Evolutionary conservation across 1,284 basidiomycete genomes (phyloP).

Genomic region (Rhizoctonia solani): DNA sequence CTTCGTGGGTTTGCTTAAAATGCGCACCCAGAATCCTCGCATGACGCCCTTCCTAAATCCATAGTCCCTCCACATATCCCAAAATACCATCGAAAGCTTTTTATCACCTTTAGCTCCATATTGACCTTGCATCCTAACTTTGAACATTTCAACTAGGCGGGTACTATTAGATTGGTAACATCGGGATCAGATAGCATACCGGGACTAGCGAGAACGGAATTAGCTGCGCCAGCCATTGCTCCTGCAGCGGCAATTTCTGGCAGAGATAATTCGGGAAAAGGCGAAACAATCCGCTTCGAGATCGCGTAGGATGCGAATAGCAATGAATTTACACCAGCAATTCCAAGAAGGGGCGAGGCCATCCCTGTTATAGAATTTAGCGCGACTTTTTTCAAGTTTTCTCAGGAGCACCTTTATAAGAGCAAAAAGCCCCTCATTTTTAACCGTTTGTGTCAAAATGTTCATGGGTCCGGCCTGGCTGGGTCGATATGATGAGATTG

Average conservation of each 20-base stretch:
- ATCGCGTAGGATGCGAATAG: conserved; percentile 89
- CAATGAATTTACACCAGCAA: conserved; percentile 94
- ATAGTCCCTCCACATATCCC: conserved; percentile 83
- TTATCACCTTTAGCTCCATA: conserved; percentile 79
- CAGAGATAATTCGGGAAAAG: conserved; percentile 80
- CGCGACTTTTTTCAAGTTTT: conserved; percentile 28
- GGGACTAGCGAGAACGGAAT: conserved; percentile 86
- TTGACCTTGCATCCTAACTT: conserved; percentile 97
- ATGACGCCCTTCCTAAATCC: conserved; percentile 88
- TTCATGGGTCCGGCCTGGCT: conserved; percentile 89
- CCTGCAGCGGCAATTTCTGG: conserved; percentile 84
- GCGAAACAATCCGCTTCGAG: conserved; percentile 82
- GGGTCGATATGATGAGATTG: conserved; percentile 12
- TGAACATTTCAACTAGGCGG: conserved; percentile 79
- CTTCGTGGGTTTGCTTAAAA: neutral
- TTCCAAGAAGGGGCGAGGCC: conserved; percentile 89
- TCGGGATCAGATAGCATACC: conserved; percentile 52
- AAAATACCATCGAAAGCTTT: conserved; percentile 55
- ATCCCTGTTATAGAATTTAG: conserved; percentile 60
- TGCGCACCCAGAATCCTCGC: conserved; percentile 90
- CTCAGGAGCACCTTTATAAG: conserved; percentile 92
- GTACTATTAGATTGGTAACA: neutral
- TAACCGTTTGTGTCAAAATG: conserved; percentile 76
- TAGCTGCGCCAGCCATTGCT: conserved; percentile 86
- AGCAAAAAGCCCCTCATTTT: conserved; percentile 87